These are phyloP conservation scores for Blepharisma japonicum DNA, from an alignment of 73 alveolate species.

Conservation along the genomic window DNA sequence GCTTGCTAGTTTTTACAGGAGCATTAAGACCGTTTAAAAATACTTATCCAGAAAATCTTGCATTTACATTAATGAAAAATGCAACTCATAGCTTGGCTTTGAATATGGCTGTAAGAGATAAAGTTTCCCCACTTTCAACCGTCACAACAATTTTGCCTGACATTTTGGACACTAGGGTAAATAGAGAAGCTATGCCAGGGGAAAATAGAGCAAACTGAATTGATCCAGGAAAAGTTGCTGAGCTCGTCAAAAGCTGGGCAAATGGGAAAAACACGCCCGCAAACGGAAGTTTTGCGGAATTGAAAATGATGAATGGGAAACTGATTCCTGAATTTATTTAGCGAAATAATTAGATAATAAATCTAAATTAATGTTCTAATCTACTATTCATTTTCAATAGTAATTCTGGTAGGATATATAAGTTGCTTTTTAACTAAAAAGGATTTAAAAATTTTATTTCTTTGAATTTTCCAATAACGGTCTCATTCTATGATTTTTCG, in stretches of 20 bases:
- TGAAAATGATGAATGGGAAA: neutral
- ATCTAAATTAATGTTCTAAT: too few relatives aligned
- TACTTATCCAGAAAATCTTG: neutral
- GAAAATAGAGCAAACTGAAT: neutral
- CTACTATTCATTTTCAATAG: too few relatives aligned
- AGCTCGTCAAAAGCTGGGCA: neutral
- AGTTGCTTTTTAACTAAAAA: too few relatives aligned
- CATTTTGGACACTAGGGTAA: neutral
- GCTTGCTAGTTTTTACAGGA: constrained; percentile 9
- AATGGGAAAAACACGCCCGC: neutral
- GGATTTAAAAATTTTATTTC: too few relatives aligned
- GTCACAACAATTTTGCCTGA: neutral
- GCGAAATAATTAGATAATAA: too few relatives aligned
- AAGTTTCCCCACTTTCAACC: neutral
- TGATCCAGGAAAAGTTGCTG: constrained; percentile 19
- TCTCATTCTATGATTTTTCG: too few relatives aligned
- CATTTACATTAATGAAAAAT: neutral
- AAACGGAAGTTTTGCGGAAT: constrained; percentile 20
- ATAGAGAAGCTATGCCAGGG: constrained; percentile 16
- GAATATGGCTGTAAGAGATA: neutral
- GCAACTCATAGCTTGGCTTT: neutral
- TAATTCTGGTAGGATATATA: too few relatives aligned
- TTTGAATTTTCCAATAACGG: too few relatives aligned
- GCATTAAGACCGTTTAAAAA: neutral
- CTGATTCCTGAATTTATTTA: too few relatives aligned